A percentile compares a stretch with the other conserved stretches of the same genome.
Evolutionary conservation across 1,284 basidiomycete species (phyloP).

Genomic region (Bjerkandera adusta): DNA sequence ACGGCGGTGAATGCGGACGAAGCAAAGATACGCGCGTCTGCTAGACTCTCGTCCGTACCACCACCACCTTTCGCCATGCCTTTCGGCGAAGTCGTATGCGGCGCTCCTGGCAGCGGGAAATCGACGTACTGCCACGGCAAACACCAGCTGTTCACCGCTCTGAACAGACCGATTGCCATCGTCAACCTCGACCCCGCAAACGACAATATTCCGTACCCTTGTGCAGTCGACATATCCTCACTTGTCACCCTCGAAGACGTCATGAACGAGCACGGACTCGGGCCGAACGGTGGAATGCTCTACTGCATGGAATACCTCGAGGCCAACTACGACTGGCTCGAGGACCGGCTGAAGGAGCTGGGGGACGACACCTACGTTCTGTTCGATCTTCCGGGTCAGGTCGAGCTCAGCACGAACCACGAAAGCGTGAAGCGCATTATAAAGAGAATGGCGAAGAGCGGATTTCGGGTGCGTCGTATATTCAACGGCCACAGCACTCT

Average conservation of each 20-base stretch:
- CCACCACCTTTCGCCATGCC: conserved; percentile 48
- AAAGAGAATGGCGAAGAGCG: conserved; percentile 68
- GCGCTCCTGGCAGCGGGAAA: conserved; percentile 92
- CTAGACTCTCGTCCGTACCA: not conserved
- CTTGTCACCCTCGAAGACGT: conserved; percentile 89
- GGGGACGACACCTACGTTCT: conserved; percentile 81
- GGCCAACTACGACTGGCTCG: conserved; percentile 94
- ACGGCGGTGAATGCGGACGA: conserved; percentile 3
- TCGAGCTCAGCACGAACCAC: conserved; percentile 97
- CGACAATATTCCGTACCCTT: conserved; percentile 87
- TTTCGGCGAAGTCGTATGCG: conserved; percentile 87
- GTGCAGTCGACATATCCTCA: conserved; percentile 82
- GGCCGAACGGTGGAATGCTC: conserved; percentile 96
- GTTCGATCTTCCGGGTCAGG: conserved; percentile 97
- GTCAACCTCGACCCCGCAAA: conserved; percentile 98
- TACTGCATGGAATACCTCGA: conserved; percentile 99
- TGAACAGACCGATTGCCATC: conserved; percentile 83
- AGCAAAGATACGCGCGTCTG: not conserved
- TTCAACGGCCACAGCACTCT: conserved; percentile 13
- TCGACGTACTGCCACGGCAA: conserved; percentile 94
- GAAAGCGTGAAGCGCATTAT: conserved; percentile 82
- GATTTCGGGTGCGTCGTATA: conserved; percentile 74
- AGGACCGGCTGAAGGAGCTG: conserved; percentile 66
- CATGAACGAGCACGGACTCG: conserved; percentile 84
- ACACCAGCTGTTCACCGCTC: conserved; percentile 87